A percentile compares a stretch with the other conserved stretches of the same genome.
Conservation (phyloP, 306 rosid species). For the Gynostemma pentaphyllum region DNA sequence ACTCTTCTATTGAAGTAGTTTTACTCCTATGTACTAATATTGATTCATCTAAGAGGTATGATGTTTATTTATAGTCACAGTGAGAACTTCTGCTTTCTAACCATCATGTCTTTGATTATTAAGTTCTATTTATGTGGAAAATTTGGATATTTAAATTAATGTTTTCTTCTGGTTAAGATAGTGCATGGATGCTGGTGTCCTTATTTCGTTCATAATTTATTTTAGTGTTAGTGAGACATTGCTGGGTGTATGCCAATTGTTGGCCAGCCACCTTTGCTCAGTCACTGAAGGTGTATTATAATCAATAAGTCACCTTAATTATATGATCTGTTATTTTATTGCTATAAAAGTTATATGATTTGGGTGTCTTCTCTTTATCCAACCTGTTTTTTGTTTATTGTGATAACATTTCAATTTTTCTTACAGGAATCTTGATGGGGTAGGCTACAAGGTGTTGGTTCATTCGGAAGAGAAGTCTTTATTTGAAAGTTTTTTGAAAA, state of each 20-base stretch:
- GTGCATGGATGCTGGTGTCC: neutral
- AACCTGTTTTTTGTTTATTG: neutral
- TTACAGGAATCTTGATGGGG: conserved; percentile 61
- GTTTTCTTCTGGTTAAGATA: neutral
- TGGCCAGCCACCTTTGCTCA: neutral
- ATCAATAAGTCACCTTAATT: neutral
- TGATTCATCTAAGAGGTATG: conserved; percentile 49
- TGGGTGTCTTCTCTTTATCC: neutral
- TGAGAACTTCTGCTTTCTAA: neutral
- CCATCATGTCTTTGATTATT: neutral
- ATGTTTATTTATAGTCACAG: conserved; percentile 8
- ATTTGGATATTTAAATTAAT: neutral
- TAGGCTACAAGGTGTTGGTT: conserved; percentile 45
- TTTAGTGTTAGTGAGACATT: neutral
- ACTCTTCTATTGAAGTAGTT: conserved; percentile 38
- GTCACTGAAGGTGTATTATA: neutral
- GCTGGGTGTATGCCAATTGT: neutral
- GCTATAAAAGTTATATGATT: neutral
- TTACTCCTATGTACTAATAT: conserved; percentile 47
- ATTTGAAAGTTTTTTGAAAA: conserved; percentile 51
- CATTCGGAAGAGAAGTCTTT: conserved; percentile 55
- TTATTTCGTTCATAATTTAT: neutral
- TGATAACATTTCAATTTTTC: conserved; percentile 12
- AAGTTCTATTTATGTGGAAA: neutral
- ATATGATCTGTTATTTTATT: neutral